Percentiles rank a stretch among this genome's conserved stretches.
Conservation (phyloP, 805 yeast genomes). For the Starmerella asiatica region DNA sequence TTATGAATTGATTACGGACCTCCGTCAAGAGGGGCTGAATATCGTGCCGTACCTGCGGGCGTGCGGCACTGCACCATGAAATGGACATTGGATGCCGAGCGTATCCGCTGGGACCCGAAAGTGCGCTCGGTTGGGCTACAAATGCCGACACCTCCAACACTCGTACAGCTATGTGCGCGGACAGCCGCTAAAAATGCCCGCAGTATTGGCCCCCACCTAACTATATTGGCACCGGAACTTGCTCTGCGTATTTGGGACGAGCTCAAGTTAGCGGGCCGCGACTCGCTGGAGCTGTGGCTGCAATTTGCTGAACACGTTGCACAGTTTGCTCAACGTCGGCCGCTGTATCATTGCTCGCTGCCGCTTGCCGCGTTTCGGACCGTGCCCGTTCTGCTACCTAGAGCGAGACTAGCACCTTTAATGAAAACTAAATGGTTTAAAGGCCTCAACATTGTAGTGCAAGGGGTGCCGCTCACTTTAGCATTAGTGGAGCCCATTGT, state of each 20-base stretch:
- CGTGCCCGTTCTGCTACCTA: background rate
- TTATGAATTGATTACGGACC: conserved; percentile 7
- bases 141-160: background rate
- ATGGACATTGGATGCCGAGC: conserved; percentile 11
- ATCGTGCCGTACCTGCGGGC: too few relatives aligned
- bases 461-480: background rate
- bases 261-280: conserved; percentile 1
- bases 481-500: background rate
- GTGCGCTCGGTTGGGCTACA: background rate
- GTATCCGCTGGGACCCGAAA: conserved; percentile 7
- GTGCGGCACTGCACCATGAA: too few relatives aligned
- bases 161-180: background rate
- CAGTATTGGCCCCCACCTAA: background rate
- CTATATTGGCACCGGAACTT: background rate
- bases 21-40: too few relatives aligned
- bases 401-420: background rate
- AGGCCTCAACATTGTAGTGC: background rate
- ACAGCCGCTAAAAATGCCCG: conserved; percentile 4
- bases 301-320: background rate
- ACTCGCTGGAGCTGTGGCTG: conserved; percentile 12
- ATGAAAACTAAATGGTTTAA: too few relatives aligned
- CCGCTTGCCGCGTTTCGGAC: background rate
- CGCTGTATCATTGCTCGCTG: background rate
- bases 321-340: background rate
- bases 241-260: conserved; percentile 5